Conservation (phyloP, 2,329 filamentous ascomycete genomes). For the Fusarium sp. region DNA sequence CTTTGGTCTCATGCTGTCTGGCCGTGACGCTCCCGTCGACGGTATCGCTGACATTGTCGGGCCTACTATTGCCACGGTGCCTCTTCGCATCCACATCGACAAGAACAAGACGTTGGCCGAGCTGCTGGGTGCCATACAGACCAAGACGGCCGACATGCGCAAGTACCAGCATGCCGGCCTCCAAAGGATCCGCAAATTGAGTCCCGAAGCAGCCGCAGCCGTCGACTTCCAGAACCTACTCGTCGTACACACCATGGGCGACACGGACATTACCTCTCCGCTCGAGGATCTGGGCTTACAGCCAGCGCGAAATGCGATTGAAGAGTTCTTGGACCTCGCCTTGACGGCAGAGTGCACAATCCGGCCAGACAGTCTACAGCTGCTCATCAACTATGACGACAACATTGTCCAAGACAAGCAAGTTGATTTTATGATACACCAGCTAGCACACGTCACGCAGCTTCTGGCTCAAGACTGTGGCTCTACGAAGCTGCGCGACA, state of each 20-base stretch:
- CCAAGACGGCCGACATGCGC: neutral
- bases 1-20: slow-evolving; percentile 2
- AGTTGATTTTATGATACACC: neutral
- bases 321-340: neutral
- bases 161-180: neutral
- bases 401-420: neutral
- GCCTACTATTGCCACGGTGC: neutral
- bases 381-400: neutral
- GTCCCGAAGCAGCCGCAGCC: neutral
- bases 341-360: neutral
- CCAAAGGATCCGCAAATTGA: neutral
- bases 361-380: neutral
- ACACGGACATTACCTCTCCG: neutral
- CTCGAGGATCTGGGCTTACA: neutral
- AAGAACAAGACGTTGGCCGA: neutral
- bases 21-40: neutral
- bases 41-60: slow-evolving; percentile 1
- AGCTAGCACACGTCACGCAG: neutral
- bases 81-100: neutral
- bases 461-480: neutral
- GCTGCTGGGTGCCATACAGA: neutral
- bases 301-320: neutral
- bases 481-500: neutral
- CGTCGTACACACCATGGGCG: neutral
- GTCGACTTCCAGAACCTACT: neutral